phyloP scores from a whole-genome alignment of 2,329 filamentous ascomycete genomes.

The Sporothrix phasma region DNA sequence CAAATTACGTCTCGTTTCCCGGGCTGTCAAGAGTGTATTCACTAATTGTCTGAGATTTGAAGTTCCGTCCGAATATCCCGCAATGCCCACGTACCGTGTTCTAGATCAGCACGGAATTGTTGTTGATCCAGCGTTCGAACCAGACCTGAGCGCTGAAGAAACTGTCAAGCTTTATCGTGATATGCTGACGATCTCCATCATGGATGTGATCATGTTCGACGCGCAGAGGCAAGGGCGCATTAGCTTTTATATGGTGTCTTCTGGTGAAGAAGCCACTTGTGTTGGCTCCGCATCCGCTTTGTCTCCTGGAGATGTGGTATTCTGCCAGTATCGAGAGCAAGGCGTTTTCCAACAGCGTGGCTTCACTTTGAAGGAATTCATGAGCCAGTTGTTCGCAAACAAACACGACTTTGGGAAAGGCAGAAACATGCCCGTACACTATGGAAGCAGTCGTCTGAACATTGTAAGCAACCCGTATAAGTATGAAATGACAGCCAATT shows the following conservation, averaged over 20 bases:
- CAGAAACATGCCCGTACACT: slow-evolving; percentile 96
- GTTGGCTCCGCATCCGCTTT: slow-evolving; percentile 81
- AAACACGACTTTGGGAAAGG: slow-evolving; percentile 68
- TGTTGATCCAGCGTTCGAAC: slow-evolving; percentile 61
- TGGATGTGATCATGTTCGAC: slow-evolving; percentile 98
- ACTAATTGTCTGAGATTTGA: slow-evolving; percentile 71
- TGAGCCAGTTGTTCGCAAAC: slow-evolving; percentile 91
- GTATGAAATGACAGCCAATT: too few relatives aligned
- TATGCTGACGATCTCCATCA: slow-evolving; percentile 64
- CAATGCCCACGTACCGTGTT: slow-evolving; percentile 84
- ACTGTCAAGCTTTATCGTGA: slow-evolving; percentile 52
- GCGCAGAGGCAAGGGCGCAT: slow-evolving; percentile 89
- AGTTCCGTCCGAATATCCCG: slow-evolving; percentile 57
- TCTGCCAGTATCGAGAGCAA: slow-evolving; percentile 89
- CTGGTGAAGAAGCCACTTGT: slow-evolving; percentile 88
- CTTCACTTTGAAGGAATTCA: slow-evolving; percentile 79
- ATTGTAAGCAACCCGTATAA: slow-evolving; percentile 67
- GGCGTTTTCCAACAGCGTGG: slow-evolving; percentile 86
- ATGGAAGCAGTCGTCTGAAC: slow-evolving; percentile 73
- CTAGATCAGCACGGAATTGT: slow-evolving; percentile 81
- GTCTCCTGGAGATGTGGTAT: slow-evolving; percentile 76
- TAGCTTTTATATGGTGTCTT: slow-evolving; percentile 95
- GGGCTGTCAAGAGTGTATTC: slow-evolving; percentile 93
- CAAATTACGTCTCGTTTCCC: slow-evolving; percentile 61
- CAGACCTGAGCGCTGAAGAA: slow-evolving; percentile 57